Conservation (phyloP, 257 asterid genomes). For the Salvia hispanica region DNA sequence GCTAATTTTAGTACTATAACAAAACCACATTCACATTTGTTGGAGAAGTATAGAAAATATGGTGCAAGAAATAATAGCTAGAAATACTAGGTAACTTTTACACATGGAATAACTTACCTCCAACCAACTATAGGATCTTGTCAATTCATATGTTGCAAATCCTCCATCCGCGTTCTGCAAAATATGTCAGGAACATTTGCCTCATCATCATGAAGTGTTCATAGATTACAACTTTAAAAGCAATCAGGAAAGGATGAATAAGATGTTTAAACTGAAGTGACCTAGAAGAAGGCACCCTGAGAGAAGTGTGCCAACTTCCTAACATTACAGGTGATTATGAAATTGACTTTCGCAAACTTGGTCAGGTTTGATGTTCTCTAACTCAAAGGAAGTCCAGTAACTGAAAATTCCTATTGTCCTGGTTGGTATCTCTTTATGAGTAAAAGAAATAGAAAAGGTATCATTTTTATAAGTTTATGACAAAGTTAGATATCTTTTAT, state of each 20-base stretch:
- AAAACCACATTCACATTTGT: constrained; percentile 10
- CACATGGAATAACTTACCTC: constrained; percentile 59
- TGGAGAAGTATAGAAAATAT: constrained; percentile 14
- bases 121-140: constrained; percentile 98
- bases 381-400: constrained; percentile 6
- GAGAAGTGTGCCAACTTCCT: constrained; percentile 1
- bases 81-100: constrained; percentile 23
- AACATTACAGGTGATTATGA: constrained; percentile 3
- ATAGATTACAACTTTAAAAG: constrained; percentile 1
- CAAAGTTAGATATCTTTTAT: constrained; percentile 9
- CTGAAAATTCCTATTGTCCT: neutral
- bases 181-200: constrained; percentile 38
- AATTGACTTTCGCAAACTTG: neutral
- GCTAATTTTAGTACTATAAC: constrained; percentile 8
- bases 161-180: constrained; percentile 84
- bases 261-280: constrained; percentile 16
- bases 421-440: neutral
- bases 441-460: constrained; percentile 7
- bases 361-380: constrained; percentile 15
- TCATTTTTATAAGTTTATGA: neutral
- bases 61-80: constrained; percentile 6
- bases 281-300: constrained; percentile 23
- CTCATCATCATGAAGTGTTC: constrained; percentile 31
- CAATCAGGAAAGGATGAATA: constrained; percentile 13
- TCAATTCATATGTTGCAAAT: constrained; percentile 94